phyloP scores from a whole-genome alignment of 2,329 filamentous ascomycete species.

The Alternaria ethzedia region DNA sequence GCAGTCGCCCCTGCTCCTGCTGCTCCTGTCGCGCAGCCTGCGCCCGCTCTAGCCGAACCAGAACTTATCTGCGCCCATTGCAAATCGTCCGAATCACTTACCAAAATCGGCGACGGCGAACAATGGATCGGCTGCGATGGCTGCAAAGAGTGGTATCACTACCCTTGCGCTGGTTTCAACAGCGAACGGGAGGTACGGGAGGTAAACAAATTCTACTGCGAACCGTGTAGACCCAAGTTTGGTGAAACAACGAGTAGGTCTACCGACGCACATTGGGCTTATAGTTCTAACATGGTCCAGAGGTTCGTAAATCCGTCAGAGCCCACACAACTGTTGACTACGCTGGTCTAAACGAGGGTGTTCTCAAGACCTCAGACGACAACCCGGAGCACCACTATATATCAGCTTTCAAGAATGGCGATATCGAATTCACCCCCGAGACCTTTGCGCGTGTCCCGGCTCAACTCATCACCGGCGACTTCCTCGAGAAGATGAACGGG shows the following conservation, averaged over 20 bases:
- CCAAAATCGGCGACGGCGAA: conserved; percentile 60
- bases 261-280: conserved; percentile 31
- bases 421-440: conserved; percentile 65
- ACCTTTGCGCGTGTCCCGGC: conserved; percentile 69
- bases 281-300: conserved; percentile 38
- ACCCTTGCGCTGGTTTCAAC: conserved; percentile 70
- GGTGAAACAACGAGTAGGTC: conserved; percentile 66
- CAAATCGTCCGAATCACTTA: conserved; percentile 61
- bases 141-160: conserved; percentile 73
- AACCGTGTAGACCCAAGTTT: conserved; percentile 63
- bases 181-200: conserved; percentile 68
- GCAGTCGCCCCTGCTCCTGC: conserved; percentile 19
- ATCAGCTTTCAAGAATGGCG: conserved; percentile 69
- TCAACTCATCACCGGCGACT: conserved; percentile 67
- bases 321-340: conserved; percentile 72
- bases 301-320: conserved; percentile 69
- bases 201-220: conserved; percentile 72
- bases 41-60: conserved; percentile 31
- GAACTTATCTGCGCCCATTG: conserved; percentile 63
- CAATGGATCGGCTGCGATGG: conserved; percentile 73
- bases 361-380: conserved; percentile 69
- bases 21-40: conserved; percentile 7
- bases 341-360: conserved; percentile 69
- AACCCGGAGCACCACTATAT: conserved; percentile 72
- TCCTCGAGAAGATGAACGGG: conserved; percentile 67